Evolutionary conservation across 768 basidiomycete species (phyloP), one percentile per base, ranked within the genome.

Genomic region (Phlegmacium glaucopus): DNA sequence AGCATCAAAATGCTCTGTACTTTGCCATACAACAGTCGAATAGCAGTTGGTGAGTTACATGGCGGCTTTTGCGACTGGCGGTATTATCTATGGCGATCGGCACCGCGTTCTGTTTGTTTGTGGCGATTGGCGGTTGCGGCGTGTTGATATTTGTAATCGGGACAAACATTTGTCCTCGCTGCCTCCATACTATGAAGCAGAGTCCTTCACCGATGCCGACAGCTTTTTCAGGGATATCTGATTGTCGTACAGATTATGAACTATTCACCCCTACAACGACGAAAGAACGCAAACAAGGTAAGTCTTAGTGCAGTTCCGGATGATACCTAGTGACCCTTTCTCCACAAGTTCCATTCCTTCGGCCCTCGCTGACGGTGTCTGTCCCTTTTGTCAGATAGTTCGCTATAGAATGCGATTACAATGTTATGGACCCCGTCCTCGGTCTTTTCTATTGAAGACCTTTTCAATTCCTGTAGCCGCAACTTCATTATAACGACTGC

Each of bases 401-500:
- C 57, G 88, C 87, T 17, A 90, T 87, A 36, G 88, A 99, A 70
- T 99, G 96, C 69, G 95, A 99, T 67, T 99, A 97, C 79, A 98
- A 98, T 50, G 96, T 95, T 39, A 99, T 99, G 96, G 96, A 98
- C 47, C 74, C 98, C 59, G 96, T 98, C 69, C 84, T 98, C 45
- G 93, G 93, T 0, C 92, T 92, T n/a, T 43, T 90, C 88, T 27
- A 83, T 93, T 25, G 90, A 93, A 61, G 90, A 93, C 57, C 77
- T 93, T 15, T 93, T 93, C 81, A 92, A 92, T 69, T 92, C 92
- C 61, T 93, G 90, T 75, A 94, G 94, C 74, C 88, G 96, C 74
- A 97, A 96, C 68, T 98, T 99, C 74, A 86, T 78, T 53, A 78
- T 99, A 61, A 99, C 98, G 78, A 99, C 96, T 1, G 94, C 96